phyloP scores from a whole-genome alignment of 306 rosid species.

The Oxytropis ochrocephala region DNA sequence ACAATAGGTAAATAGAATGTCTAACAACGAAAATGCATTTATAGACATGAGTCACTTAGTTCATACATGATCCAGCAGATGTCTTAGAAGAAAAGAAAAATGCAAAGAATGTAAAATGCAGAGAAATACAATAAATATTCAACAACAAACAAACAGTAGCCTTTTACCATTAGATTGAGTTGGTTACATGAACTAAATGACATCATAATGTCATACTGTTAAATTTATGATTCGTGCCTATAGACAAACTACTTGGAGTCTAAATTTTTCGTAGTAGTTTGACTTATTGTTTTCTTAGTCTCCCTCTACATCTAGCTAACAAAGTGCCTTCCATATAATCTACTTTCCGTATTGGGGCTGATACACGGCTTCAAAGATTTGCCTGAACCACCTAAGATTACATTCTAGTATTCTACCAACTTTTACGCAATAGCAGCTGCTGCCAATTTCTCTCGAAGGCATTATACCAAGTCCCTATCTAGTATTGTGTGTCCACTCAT shows the following conservation, averaged over 20 bases:
- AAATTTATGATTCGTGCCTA: background rate
- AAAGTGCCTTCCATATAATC: background rate
- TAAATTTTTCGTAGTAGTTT: background rate
- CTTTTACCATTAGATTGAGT: background rate
- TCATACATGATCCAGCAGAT: slow-evolving; percentile 5
- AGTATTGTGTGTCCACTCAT: background rate
- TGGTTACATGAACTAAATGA: background rate
- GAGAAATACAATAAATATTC: background rate
- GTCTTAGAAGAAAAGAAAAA: slow-evolving; percentile 1
- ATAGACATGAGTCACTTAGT: background rate
- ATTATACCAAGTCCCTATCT: background rate
- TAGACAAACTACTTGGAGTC: background rate
- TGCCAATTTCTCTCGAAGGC: background rate
- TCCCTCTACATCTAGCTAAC: background rate
- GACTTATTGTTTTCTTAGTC: background rate
- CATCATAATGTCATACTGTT: background rate
- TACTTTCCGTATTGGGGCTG: background rate
- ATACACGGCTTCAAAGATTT: background rate
- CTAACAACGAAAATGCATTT: background rate
- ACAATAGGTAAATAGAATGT: slow-evolving; percentile 23
- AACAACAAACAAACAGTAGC: background rate
- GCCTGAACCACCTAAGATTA: background rate
- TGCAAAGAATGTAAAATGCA: slow-evolving; percentile 6
- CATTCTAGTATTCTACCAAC: background rate
- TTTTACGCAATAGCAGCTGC: background rate